These are phyloP conservation scores for Coemansia umbellata DNA, from an alignment of 192 early-diverging fungal genomes.

Conservation along the genomic window DNA sequence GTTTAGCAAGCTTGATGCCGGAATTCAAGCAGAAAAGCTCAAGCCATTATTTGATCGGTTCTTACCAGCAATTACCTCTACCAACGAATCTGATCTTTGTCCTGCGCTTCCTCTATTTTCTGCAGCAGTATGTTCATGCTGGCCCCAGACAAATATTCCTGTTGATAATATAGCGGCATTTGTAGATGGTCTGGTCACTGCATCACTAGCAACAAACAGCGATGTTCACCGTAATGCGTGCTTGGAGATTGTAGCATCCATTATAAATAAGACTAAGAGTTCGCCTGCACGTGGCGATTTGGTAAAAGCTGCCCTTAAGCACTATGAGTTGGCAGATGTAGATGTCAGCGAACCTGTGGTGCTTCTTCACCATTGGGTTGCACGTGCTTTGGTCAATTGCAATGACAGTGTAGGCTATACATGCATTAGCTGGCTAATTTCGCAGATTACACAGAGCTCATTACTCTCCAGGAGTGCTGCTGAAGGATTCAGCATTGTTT, in stretches of 20 bases:
- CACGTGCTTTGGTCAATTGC: conserved; percentile 36
- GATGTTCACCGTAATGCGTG: conserved; percentile 49
- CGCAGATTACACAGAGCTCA: conserved; percentile 16
- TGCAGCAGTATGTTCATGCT: conserved; percentile 35
- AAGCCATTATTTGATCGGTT: conserved; percentile 19
- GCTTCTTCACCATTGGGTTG: conserved; percentile 36
- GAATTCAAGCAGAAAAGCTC: conserved; percentile 16
- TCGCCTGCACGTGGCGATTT: conserved; percentile 33
- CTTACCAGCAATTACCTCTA: not conserved
- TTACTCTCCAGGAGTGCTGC: conserved; percentile 46
- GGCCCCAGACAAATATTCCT: conserved; percentile 51
- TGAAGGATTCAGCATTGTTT: conserved; percentile 67
- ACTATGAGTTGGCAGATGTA: not conserved
- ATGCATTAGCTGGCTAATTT: conserved; percentile 30
- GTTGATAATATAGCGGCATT: conserved; percentile 49
- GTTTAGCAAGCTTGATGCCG: conserved; percentile 25
- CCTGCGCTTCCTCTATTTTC: conserved; percentile 25
- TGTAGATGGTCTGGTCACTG: conserved; percentile 34
- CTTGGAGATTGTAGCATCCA: conserved; percentile 57
- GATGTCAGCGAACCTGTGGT: conserved; percentile 1
- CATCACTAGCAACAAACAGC: conserved; percentile 44
- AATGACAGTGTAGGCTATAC: conserved; percentile 42
- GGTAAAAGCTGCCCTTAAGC: conserved; percentile 10
- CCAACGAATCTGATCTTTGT: not conserved
- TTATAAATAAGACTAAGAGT: conserved; percentile 63